A percentile compares a stretch with the other conserved stretches of the same genome.
Evolutionary conservation across 2,329 filamentous ascomycete genomes (phyloP).

Genomic region (Cytospora piceae): DNA sequence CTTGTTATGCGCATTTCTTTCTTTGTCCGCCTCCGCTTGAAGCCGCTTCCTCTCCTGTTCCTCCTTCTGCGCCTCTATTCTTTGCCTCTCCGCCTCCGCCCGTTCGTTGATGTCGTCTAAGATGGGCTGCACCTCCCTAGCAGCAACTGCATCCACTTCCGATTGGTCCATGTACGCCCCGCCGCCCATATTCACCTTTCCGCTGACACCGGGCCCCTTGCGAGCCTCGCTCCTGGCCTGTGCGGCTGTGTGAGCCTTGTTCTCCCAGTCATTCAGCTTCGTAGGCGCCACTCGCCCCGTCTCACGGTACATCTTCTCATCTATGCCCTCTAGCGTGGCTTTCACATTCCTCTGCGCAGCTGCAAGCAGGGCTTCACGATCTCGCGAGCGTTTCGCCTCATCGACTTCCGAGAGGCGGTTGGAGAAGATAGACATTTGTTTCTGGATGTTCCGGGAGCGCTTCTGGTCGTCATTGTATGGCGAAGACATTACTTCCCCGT

Average conservation of each 20-base stretch:
- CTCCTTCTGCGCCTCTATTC: slow-evolving; percentile 63
- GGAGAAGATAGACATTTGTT: slow-evolving; percentile 79
- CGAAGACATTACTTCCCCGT: slow-evolving; percentile 55
- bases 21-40: slow-evolving; percentile 59
- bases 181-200: slow-evolving; percentile 72
- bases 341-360: slow-evolving; percentile 87
- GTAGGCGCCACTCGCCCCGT: slow-evolving; percentile 74
- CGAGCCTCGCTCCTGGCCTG: slow-evolving; percentile 65
- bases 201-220: slow-evolving; percentile 51
- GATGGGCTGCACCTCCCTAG: slow-evolving; percentile 76
- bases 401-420: slow-evolving; percentile 70
- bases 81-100: slow-evolving; percentile 71
- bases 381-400: slow-evolving; percentile 71
- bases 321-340: slow-evolving; percentile 76
- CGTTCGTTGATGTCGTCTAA: slow-evolving; percentile 83
- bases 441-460: slow-evolving; percentile 72
- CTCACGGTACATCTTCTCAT: slow-evolving; percentile 76
- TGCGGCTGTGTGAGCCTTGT: slow-evolving; percentile 72
- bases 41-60: slow-evolving; percentile 69
- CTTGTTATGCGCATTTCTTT: slow-evolving; percentile 41
- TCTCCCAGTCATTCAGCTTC: slow-evolving; percentile 76
- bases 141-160: slow-evolving; percentile 80
- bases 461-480: slow-evolving; percentile 58
- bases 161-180: slow-evolving; percentile 78
- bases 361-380: slow-evolving; percentile 75